Conservation (phyloP, 2,329 filamentous ascomycete species). For the Scedosporium dehoogii region DNA sequence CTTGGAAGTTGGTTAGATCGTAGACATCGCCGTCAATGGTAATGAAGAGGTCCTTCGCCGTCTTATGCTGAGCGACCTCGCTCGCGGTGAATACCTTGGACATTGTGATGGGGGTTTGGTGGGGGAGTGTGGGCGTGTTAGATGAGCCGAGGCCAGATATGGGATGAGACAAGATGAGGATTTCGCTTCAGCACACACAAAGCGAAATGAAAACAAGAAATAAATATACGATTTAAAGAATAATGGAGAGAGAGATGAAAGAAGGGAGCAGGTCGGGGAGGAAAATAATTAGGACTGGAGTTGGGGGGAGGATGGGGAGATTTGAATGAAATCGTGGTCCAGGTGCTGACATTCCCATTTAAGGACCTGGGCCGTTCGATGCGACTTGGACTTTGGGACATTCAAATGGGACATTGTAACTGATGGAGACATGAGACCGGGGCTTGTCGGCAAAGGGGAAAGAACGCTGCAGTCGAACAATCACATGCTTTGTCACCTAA, state of each 20-base stretch:
- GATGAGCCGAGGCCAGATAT: constrained; percentile 8
- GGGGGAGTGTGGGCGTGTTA: background rate
- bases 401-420: background rate
- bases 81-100: constrained; percentile 73
- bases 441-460: background rate
- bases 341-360: background rate
- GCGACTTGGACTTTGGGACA: background rate
- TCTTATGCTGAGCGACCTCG: constrained; percentile 90
- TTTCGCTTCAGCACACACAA: background rate
- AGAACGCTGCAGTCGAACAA: background rate
- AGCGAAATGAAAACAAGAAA: background rate
- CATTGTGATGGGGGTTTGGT: constrained; percentile 44
- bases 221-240: background rate
- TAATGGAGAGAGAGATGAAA: background rate
- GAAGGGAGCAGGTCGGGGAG: background rate
- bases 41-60: constrained; percentile 75
- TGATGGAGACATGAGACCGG: background rate
- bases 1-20: constrained; percentile 81
- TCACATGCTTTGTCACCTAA: background rate
- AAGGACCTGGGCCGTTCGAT: background rate
- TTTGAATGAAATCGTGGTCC: background rate
- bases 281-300: background rate
- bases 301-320: background rate
- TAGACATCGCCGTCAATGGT: constrained; percentile 93
- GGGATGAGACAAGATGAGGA: background rate